phyloP scores from a whole-genome alignment of 2,329 filamentous ascomycete species.

The Aspergillus clavatus region DNA sequence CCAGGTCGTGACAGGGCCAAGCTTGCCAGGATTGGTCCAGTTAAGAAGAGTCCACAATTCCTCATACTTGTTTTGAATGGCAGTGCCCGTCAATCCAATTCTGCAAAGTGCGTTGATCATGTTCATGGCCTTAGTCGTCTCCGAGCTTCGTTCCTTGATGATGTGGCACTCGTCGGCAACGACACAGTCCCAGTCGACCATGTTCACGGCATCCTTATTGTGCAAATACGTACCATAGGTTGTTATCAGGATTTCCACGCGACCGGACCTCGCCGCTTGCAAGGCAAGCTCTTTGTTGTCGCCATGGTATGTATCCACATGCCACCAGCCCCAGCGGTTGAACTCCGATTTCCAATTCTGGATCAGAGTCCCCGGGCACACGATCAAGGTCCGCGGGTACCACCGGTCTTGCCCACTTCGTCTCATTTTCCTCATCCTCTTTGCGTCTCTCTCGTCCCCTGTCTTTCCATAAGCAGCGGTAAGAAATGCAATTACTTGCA shows the following conservation, averaged over 20 bases:
- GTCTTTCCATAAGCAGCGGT: slow-evolving; percentile 92
- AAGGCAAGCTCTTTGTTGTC: slow-evolving; percentile 65
- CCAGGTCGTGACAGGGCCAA: slow-evolving; percentile 70
- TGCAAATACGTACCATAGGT: slow-evolving; percentile 85
- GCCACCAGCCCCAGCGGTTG: slow-evolving; percentile 92
- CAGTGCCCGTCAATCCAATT: slow-evolving; percentile 89
- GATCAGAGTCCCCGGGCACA: slow-evolving; percentile 85
- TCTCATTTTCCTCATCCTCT: slow-evolving; percentile 82
- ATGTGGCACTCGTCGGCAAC: slow-evolving; percentile 91
- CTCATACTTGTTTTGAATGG: slow-evolving; percentile 96
- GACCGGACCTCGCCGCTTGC: slow-evolving; percentile 66
- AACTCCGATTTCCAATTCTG: slow-evolving; percentile 89
- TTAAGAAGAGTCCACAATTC: slow-evolving; percentile 95
- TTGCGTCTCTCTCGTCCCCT: slow-evolving; percentile 76
- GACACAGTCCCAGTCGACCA: slow-evolving; percentile 86
- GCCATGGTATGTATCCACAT: slow-evolving; percentile 77
- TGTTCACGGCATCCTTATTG: slow-evolving; percentile 72
- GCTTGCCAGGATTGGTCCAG: slow-evolving; percentile 82
- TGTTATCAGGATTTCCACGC: slow-evolving; percentile 86
- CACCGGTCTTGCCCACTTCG: slow-evolving; percentile 55
- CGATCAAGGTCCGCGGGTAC: slow-evolving; percentile 80
- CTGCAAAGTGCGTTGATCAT: slow-evolving; percentile 86
- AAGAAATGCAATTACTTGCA: slow-evolving; percentile 90
- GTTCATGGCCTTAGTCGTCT: slow-evolving; percentile 80
- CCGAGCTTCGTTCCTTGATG: slow-evolving; percentile 74